A percentile compares a stretch with the other conserved stretches of the same genome.
phyloP scores from a whole-genome alignment of 1,139 yeast genomes.

The Yamadazyma jaroonii region DNA sequence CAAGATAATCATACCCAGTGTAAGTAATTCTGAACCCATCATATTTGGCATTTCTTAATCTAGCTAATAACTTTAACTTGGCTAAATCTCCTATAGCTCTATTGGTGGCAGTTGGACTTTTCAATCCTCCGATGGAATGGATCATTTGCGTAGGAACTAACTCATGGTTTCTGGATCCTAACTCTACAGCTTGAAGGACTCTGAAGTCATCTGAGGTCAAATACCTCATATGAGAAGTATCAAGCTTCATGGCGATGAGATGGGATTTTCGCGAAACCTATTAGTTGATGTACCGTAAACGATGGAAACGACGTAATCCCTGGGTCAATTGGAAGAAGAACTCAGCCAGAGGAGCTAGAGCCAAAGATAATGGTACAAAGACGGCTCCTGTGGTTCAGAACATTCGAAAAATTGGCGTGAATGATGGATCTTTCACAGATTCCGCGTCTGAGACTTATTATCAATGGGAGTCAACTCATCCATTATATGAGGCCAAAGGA shows the following conservation, averaged over 20 bases:
- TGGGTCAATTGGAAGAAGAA: background rate
- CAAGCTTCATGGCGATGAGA: constrained; percentile 68
- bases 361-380: too few species aligned
- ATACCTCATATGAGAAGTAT: constrained; percentile 90
- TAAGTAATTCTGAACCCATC: constrained; percentile 92
- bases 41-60: constrained; percentile 80
- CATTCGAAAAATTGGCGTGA: constrained; percentile 6
- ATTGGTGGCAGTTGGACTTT: constrained; percentile 74
- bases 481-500: constrained; percentile 6
- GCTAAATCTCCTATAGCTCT: constrained; percentile 84
- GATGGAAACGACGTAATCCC: constrained; percentile 1
- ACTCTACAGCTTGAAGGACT: constrained; percentile 84
- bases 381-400: too few species aligned
- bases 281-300: background rate
- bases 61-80: constrained; percentile 72
- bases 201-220: constrained; percentile 86
- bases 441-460: constrained; percentile 15
- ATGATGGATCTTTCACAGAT: constrained; percentile 15
- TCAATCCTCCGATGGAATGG: constrained; percentile 73
- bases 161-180: constrained; percentile 91
- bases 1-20: constrained; percentile 88
- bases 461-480: constrained; percentile 16
- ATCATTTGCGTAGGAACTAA: constrained; percentile 88
- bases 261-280: constrained; percentile 2
- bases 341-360: background rate